Evolutionary conservation across 208 protist species (phyloP), one percentile per base, ranked within the genome.

Genomic region (Jaenimonas drosophilae): DNA sequence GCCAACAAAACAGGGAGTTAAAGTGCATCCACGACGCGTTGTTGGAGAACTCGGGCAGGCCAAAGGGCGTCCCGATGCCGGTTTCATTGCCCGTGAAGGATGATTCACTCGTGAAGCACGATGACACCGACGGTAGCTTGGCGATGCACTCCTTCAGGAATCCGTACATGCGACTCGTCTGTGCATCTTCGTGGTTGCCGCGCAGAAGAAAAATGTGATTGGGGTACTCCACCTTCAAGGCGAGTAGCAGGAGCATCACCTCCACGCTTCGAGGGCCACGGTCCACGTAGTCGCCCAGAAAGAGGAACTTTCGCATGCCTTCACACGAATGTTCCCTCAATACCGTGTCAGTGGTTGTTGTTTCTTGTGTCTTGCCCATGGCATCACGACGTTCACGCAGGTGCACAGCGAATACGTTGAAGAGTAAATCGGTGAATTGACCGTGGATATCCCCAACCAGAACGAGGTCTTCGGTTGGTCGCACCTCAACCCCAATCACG

Each of bases 261-360:
- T 94, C 86, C 5, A 94, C 56, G 23, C 79, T 72, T 29, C 78
- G 65, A 34, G 81, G 66, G 0, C 96, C 96, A 37, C 96, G 80
- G 59, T 99, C 97, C 5, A 98, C 96, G 57, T 98, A 98, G 59
- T 98, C 95, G 27, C 97, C 95, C 32, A 99, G 80, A 62, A 99
- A 99, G n/a, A 99, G 69, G 59, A 96, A 94, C 11, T 75, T 72
- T 7, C 16, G 23, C 9, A 42, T 7, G 16, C 37, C 23, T 7
- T 11, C 23, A 17, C 14, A 42, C 7, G 16, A 25, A 17, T 42
- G 37, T 7, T 42, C 37, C 23, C 37, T 6, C 37, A 20, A 42
- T 7, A 20, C n/a, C 9, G 14, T 20, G 9, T 42, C 37, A n/a
- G n/a, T n/a, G n/a, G n/a, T n/a, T n/a, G n/a, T n/a, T n/a, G n/a